Evolutionary conservation across 148 eudicot species (phyloP), one percentile per base, ranked within the genome.

Genomic region (Selenicereus undatus): DNA sequence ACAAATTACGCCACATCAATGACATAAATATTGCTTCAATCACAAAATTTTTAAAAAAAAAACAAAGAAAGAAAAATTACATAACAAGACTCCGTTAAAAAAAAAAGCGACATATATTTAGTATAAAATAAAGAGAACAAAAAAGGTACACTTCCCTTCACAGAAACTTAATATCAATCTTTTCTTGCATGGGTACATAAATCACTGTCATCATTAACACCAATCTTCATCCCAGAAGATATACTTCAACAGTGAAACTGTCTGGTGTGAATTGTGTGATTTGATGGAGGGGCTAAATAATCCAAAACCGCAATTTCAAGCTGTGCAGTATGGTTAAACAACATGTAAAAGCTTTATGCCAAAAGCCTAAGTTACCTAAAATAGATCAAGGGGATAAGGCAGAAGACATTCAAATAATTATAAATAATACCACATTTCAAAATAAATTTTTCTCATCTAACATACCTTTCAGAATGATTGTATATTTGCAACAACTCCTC

Each of bases 381-480:
- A 12, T 48, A 48, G 52, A 48, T 48, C 5, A 10, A 48, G 52
- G 52, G 52, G 52, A 48, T 48, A 48, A 0, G 13, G 1, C 52
- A 56, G 29, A 39, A 43, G 65, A 24, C 66, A 42, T 29, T 26
- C 7, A n/a, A 39, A 21, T 36, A 45, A 66, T 69, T 62, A 24
- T 62, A 29, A 62, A n/a, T 24, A 8, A n/a, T 8, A 22, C 26
- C 68, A 18, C 69, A 65, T 60, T 24, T n/a, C 8, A 65, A 54
- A 79, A 9, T 18, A 72, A 39, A 42, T n/a, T 48, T 51, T 20
- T 72, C 26, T 42, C 50, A 18, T 74, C 76, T 56, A 58, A 65
- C 86, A 82, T 79, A 96, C 99, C 99, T 93, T 77, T 96, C 95
- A 83, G 99, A 96, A 88, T 93, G 99, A 56, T 84, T 87, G 90